Evolutionary conservation across 2,329 filamentous ascomycete genomes (phyloP), one percentile per base, ranked within the genome.

Genomic region (Pseudogymnoascus pannorum): DNA sequence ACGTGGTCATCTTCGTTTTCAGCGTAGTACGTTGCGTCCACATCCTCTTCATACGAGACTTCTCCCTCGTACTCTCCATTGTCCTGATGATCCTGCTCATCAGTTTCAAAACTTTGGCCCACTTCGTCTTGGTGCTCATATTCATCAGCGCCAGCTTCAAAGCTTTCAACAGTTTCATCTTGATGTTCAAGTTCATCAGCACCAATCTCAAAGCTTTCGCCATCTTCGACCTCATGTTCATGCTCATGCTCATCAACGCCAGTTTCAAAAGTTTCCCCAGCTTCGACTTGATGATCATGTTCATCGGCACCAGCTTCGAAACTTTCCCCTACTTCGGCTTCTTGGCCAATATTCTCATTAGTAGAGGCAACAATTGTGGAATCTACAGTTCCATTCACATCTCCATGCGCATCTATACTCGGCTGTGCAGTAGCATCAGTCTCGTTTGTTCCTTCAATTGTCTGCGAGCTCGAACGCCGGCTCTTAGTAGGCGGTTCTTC

Each of bases 191-290:
- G n/a, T 9, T 58, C 58, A 48, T 35, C 26, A 16, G n/a, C 31
- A 42, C 24, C 31, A 51, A n/a, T n/a, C 18, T 51, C 44, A 1
- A 51, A 51, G 5, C n/a, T 5, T 29, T 51, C 44, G 2, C 26
- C 44, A 14, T 18, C 31, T 16, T 18, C 24, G 11, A 22, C 36
- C 6, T 24, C 6, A 20, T 16, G 33, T 6, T 60, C 35, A 20
- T 16, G 33, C 8, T 60, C 35, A 20, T 65, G 62, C 26, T 57
- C 57, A 31, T 48, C 33, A 7, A 14, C 8, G 9, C 8, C 42
- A 18, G 18, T 18, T 58, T 58, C 57, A 54, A 72, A 68, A 5
- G 72, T 69, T 18, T 75, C 73, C 5, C 57, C 40, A 3, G 51
- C 61, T 31, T 66, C 66, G 29, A 66, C 67, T 16, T 64, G 54